Base-by-base conservation (phyloP, 306 rosid genomes). In the Cicer bijugum region DNA sequence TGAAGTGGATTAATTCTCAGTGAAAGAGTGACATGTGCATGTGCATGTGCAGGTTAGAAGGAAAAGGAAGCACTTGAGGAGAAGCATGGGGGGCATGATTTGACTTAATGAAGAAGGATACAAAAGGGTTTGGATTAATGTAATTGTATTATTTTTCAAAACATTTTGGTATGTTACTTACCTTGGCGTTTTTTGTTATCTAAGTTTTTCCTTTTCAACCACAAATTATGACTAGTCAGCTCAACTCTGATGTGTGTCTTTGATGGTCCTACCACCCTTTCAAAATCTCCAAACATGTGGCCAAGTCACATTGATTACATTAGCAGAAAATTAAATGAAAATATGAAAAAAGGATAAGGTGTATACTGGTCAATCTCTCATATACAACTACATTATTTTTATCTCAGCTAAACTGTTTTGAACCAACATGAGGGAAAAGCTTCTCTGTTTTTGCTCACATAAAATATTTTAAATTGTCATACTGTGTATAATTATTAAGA, bases 41-140 rank as follows among this genome's bases (percentile, higher is more conserved):
- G 71, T 16, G 6, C 65, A 69, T 16, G 50, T 78, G 76, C 23
- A 39, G 71, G 39, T 46, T 50, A 69, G 44, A 59, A 78, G 58
- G 75, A 38, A 75, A 75, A 57, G 74, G 66, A 62, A 14, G 44
- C 38, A 58, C 70, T 37, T 59, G 63, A 69, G 69, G 52, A 47
- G 69, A 59, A 47, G 81, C 77, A 75, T 42, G 60, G 58, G 72
- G 78, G 74, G 74, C 81, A 11, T 38, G 40, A 73, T 72, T 78
- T 78, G 73, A 71, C 73, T 78, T 70, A 17, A 58, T 12, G 51
- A 8, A 12, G 57, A 72, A 43, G 57, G 28, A 71, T 12, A 60
- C 16, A 50, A 62, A 57, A 19, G 71, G 53, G 37, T 42, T 63
- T 50, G 33, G 33, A 63, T 12, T 17, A 63, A 50, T 75, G 33